Conservation (phyloP, 441 rosid species). For the Theobroma grandiflorum region DNA sequence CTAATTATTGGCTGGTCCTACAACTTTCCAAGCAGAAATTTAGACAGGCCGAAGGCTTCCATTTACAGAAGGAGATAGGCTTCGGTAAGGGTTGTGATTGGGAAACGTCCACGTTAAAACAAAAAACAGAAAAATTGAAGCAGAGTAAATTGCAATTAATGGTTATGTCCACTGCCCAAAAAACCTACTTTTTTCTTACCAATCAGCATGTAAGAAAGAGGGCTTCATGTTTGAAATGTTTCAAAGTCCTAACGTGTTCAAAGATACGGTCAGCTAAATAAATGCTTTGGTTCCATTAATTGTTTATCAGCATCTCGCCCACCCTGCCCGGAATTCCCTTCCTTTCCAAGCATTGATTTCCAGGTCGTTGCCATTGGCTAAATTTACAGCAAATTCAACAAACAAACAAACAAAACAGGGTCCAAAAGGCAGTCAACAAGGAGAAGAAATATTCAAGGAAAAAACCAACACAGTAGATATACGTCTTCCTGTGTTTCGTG, state of each 20-base stretch:
- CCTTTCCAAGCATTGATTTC: background rate
- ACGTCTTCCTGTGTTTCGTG: too few species aligned
- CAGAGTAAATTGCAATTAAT: too few species aligned
- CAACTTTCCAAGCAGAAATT: background rate
- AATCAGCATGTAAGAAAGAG: background rate
- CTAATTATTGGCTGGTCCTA: background rate
- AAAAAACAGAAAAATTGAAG: too few species aligned
- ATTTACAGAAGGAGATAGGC: background rate
- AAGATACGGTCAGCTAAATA: background rate
- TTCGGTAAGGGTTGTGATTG: too few species aligned
- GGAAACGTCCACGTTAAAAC: too few species aligned
- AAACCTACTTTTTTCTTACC: background rate
- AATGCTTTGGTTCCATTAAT: background rate
- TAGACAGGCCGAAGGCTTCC: background rate
- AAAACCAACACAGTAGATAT: background rate
- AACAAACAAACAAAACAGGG: too few species aligned
- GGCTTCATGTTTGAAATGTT: background rate
- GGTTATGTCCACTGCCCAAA: too few species aligned
- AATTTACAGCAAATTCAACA: background rate
- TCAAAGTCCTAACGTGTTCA: conserved; percentile 8
- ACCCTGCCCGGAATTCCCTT: background rate
- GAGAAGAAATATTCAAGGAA: background rate
- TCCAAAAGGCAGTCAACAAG: background rate
- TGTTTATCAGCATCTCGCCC: background rate
- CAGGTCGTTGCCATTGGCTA: background rate